Percentiles rank a stretch among this genome's conserved stretches.
Conservation (phyloP, 164 flowering plant genomes). For the Piper longum region DNA sequence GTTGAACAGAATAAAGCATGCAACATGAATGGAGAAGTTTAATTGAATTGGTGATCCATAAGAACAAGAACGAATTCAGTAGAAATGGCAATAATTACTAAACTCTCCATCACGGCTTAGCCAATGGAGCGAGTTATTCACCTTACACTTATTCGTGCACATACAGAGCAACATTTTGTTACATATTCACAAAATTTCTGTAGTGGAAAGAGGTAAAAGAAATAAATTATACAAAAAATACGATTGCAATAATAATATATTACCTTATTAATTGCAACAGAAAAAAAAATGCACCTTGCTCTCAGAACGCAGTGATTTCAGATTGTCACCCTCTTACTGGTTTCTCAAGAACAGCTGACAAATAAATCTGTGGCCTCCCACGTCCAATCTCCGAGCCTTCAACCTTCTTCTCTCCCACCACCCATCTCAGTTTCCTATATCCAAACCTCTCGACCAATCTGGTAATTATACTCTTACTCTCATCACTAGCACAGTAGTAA, state of each 20-base stretch:
- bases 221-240: neutral
- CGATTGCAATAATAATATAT: neutral
- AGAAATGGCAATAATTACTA: neutral
- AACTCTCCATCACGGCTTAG: neutral
- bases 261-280: neutral
- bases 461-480: constrained; percentile 49
- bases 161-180: neutral
- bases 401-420: constrained; percentile 57
- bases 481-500: constrained; percentile 57
- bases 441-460: constrained; percentile 79
- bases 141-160: neutral
- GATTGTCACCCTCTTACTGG: constrained; percentile 50
- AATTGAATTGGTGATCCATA: no score
- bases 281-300: no score
- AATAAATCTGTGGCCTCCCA: constrained; percentile 51
- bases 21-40: no score
- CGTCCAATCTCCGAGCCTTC: constrained; percentile 28
- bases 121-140: neutral
- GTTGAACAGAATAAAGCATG: no score
- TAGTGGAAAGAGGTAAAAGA: no score
- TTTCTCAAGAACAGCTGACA: constrained; percentile 90
- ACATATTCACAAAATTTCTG: neutral
- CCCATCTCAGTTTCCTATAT: constrained; percentile 92
- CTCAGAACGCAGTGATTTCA: no score
- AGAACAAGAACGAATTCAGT: neutral